Evolutionary conservation across 805 yeast genomes (phyloP).

Genomic region (Candida sonorensis): DNA sequence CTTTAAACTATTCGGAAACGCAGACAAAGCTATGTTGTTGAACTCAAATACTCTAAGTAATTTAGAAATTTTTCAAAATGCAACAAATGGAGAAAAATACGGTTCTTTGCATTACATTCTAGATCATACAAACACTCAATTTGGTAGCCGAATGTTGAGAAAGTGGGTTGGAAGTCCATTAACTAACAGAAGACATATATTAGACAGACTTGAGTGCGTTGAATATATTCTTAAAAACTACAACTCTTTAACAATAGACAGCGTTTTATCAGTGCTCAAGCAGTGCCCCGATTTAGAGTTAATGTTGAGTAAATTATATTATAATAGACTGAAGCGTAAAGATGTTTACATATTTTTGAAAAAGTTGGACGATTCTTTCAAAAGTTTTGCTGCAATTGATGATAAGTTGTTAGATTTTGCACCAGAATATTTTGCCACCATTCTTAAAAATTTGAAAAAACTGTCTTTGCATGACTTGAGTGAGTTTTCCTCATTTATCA

Average conservation of each 20-base stretch:
- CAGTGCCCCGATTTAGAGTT: conserved; percentile 50
- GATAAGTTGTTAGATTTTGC: conserved; percentile 12
- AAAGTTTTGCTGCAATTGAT: conserved; percentile 18
- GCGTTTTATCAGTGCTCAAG: conserved; percentile 21
- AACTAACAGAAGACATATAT: conserved; percentile 43
- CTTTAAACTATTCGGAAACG: conserved; percentile 42
- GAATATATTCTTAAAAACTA: conserved; percentile 37
- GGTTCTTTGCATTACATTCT: conserved; percentile 80
- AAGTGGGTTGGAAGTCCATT: conserved; percentile 78
- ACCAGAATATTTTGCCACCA: conserved; percentile 17
- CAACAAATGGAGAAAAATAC: conserved; percentile 43
- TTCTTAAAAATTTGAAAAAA: no score
- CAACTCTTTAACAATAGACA: conserved; percentile 30
- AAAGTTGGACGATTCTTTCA: conserved; percentile 33
- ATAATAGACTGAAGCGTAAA: conserved; percentile 49
- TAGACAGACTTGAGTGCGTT: conserved; percentile 58
- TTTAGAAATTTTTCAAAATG: conserved; percentile 68
- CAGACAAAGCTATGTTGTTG: conserved; percentile 45
- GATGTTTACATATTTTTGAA: conserved; percentile 53
- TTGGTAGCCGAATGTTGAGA: conserved; percentile 62
- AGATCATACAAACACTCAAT: conserved; percentile 72
- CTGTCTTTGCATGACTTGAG: conserved; percentile 11
- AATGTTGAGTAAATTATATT: conserved; percentile 51
- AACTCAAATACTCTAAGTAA: conserved; percentile 62
- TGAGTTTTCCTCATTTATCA: conserved; percentile 29